Conservation (phyloP, 345 rosid genomes). For the Brassica carinata region DNA sequence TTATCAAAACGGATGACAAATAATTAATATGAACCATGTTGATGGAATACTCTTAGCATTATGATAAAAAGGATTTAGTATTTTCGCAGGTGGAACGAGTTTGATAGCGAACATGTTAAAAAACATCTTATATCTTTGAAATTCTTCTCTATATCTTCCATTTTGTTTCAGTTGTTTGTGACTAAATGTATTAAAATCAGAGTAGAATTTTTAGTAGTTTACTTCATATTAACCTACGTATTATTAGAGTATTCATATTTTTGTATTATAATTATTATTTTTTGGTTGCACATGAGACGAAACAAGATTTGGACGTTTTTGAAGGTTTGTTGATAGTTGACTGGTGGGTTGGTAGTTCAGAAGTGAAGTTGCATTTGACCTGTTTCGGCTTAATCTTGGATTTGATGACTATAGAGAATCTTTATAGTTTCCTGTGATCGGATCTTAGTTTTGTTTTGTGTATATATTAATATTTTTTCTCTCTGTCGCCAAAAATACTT, state of each 20-base stretch:
- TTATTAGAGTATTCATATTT: background rate
- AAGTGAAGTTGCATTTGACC: background rate
- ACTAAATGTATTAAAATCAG: background rate
- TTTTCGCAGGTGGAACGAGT: background rate
- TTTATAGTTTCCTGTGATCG: constrained; percentile 24
- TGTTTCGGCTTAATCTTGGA: constrained; percentile 8
- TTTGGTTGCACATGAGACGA: background rate
- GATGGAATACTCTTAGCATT: too few species aligned
- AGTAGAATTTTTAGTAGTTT: background rate
- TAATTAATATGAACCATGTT: too few species aligned
- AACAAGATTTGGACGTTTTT: constrained; percentile 13
- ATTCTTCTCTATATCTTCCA: background rate
- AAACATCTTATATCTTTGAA: background rate
- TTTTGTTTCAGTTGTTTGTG: background rate
- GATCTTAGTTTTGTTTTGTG: constrained; percentile 25
- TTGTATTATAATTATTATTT: background rate
- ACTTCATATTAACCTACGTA: background rate
- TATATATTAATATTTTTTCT: background rate
- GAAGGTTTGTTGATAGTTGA: constrained; percentile 20
- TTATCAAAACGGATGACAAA: too few species aligned
- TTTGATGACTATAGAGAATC: constrained; percentile 13
- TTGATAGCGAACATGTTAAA: background rate
- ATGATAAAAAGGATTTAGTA: too few species aligned
- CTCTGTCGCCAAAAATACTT: background rate
- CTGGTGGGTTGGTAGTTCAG: constrained; percentile 6